Evolutionary conservation across 345 rosid genomes (phyloP).

Genomic region (Populus euphratica): DNA sequence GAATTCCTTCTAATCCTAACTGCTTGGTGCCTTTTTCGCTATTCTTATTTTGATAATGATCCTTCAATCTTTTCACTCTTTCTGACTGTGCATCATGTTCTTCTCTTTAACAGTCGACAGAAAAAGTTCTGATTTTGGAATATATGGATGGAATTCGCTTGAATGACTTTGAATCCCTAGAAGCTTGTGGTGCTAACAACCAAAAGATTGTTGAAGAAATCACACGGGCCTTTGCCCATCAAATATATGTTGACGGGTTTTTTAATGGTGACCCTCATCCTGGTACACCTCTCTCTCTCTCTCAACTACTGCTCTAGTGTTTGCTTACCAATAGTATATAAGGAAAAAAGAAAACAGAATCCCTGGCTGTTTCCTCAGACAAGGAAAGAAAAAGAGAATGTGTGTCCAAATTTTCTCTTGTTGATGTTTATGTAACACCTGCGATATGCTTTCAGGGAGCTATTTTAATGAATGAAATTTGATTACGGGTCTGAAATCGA

Average conservation of each 20-base stretch:
- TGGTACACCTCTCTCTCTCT: conserved; percentile 39
- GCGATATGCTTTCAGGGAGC: not conserved
- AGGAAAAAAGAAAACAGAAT: not conserved
- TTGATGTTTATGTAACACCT: not conserved
- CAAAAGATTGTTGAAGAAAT: conserved; percentile 92
- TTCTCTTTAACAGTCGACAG: conserved; percentile 60
- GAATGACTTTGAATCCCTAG: conserved; percentile 69
- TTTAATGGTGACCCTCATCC: conserved; percentile 99
- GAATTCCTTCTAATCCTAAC: not conserved
- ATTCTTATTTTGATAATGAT: not conserved
- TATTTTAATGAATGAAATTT: not conserved
- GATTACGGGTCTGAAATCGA: not conserved
- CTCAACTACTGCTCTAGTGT: not conserved
- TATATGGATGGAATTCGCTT: conserved; percentile 97
- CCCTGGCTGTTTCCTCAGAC: not conserved
- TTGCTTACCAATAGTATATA: not conserved
- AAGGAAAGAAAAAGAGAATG: not conserved
- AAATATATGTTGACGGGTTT: conserved; percentile 92
- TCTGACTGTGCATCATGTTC: conserved; percentile 14
- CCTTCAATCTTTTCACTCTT: not conserved
- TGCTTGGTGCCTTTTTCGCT: not conserved
- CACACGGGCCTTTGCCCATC: conserved; percentile 96
- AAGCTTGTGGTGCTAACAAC: conserved; percentile 68
- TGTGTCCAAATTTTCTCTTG: not conserved
- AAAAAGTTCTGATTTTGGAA: conserved; percentile 81